Evolutionary conservation across 441 rosid species (phyloP).

Genomic region (Flueggea neowawraea): DNA sequence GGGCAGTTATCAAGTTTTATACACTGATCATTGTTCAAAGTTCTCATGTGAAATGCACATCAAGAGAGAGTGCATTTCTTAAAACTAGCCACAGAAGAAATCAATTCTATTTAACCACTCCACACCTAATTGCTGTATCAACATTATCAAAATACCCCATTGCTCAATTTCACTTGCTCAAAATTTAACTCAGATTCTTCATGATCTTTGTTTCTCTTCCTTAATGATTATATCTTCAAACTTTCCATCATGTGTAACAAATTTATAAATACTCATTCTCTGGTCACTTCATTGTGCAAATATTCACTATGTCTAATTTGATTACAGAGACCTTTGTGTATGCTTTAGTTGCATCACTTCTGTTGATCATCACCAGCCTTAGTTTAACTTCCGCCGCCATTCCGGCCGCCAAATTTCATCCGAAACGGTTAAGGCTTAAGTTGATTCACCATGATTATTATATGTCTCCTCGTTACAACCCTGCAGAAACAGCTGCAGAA

Average conservation of each 20-base stretch:
- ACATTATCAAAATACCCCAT: no score
- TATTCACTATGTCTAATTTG: no score
- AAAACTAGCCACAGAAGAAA: no score
- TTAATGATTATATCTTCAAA: not conserved
- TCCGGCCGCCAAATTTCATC: not conserved
- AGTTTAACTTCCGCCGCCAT: not conserved
- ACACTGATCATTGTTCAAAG: no score
- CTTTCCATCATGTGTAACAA: not conserved
- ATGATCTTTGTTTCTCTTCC: slow-evolving; percentile 5
- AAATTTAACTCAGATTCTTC: not conserved
- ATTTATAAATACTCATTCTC: no score
- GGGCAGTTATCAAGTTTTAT: no score
- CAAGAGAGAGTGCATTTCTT: no score
- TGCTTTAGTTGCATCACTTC: not conserved
- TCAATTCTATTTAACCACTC: not conserved
- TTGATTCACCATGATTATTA: slow-evolving; percentile 15
- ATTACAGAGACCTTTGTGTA: not conserved
- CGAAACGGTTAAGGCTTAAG: slow-evolving; percentile 6
- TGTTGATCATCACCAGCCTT: slow-evolving; percentile 8
- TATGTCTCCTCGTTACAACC: slow-evolving; percentile 10
- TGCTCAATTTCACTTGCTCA: no score
- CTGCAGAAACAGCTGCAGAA: slow-evolving; percentile 6
- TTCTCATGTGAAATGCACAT: no score
- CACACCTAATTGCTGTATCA: not conserved
- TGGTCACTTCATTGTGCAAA: no score